Evolutionary conservation across 768 basidiomycete genomes (phyloP), one percentile per base, ranked within the genome.

Genomic region (Mrakia gelida): DNA sequence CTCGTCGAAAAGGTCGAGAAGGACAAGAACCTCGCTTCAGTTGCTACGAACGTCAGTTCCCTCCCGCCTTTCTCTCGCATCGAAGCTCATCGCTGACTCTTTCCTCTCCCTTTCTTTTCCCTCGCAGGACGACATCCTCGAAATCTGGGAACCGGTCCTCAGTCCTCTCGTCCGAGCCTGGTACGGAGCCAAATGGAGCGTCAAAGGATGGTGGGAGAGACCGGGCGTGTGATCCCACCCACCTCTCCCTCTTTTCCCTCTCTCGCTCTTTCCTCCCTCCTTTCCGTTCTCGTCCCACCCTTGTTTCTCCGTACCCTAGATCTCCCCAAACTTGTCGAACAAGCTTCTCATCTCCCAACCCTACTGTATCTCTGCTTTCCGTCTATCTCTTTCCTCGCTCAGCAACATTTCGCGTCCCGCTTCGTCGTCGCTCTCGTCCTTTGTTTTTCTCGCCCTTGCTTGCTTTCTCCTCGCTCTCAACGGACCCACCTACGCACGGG

Each of bases 171-270:
- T 77, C 18, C 56, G 61, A 30, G 21, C 76, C 7, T 77, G 32
- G 68, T 68, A 71, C 43, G 43, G 45, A 15, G 43, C 43, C n/a
- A 32, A 41, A 26, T 72, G 54, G 38, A n/a, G 54, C 18, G 34
- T 63, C 15, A 54, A 32, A 11, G 76, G 76, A 4, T 77, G 70
- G 56, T 77, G 76, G 76, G 76, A 77, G 61, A 70, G 76, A 18
- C 15, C 9, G 26, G 72, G 56, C 4, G 26, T 52, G 30, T 73
- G 71, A 73, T 56, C 9, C 13, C 21, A n/a, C n/a, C n/a, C n/a
- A n/a, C n/a, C n/a, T n/a, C n/a, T n/a, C n/a, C n/a, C n/a, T n/a
- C n/a, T n/a, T n/a, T n/a, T n/a, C n/a, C n/a, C n/a, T n/a, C n/a
- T n/a, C 3, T n/a, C n/a, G 56, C 16, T 56, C n/a, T 56, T n/a